phyloP scores from a whole-genome alignment of 73 alveolate species.

The Paramecium biaurelia region DNA sequence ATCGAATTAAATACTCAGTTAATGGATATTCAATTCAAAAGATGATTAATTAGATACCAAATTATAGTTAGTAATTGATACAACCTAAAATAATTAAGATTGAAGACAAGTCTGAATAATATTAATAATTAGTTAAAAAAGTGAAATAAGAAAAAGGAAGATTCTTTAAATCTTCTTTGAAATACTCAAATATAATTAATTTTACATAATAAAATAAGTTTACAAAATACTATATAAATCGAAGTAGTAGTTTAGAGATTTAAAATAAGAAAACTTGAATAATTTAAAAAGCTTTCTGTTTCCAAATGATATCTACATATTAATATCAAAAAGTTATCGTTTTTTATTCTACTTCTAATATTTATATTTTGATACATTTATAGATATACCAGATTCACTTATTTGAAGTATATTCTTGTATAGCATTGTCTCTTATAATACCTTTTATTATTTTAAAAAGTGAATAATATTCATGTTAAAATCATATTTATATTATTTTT shows the following conservation, averaged over 20 bases:
- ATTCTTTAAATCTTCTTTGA: neutral
- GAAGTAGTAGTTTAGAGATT: too few relatives aligned
- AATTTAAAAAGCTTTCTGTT: too few relatives aligned
- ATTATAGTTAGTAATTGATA: too few relatives aligned
- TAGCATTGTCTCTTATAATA: constrained; percentile 7
- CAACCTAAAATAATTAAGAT: neutral
- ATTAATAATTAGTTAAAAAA: neutral
- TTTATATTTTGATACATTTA: too few relatives aligned
- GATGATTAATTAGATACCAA: neutral
- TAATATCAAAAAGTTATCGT: too few relatives aligned
- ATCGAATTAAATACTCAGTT: neutral
- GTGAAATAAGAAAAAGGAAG: neutral
- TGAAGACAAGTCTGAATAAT: neutral
- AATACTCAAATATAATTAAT: too few relatives aligned
- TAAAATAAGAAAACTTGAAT: too few relatives aligned
- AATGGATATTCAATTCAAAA: neutral
- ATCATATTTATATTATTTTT: neutral
- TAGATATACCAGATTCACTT: too few relatives aligned
- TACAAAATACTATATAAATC: too few relatives aligned
- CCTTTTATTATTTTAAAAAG: constrained; percentile 6
- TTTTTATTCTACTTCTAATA: too few relatives aligned
- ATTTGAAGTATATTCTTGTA: neutral
- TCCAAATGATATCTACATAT: too few relatives aligned
- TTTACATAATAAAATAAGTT: neutral
- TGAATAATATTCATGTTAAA: neutral